Percentiles rank a stretch among this genome's conserved stretches.
Evolutionary conservation across 2,329 filamentous ascomycete species (phyloP).

Genomic region (Botrytis cinerea): DNA sequence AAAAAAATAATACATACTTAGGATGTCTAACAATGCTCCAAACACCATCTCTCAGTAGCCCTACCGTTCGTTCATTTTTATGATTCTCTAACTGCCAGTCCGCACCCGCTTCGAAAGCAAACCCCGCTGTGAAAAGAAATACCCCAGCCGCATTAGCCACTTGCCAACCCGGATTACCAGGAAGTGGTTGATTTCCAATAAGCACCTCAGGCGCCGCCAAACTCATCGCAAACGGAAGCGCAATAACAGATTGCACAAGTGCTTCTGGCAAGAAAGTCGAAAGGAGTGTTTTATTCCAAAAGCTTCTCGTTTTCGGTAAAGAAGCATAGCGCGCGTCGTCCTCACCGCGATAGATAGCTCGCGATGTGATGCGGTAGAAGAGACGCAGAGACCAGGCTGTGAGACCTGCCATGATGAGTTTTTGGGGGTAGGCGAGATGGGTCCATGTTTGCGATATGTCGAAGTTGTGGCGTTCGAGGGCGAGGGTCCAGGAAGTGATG

Average conservation of each 20-base stretch:
- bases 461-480: conserved; percentile 24
- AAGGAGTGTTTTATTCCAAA: conserved; percentile 26
- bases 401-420: conserved; percentile 25
- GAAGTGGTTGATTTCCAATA: conserved; percentile 8
- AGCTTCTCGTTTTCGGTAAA: conserved; percentile 2
- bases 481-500: conserved; percentile 25
- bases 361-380: conserved; percentile 25
- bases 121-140: conserved; percentile 24
- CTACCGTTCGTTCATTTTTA: conserved; percentile 1
- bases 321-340: conserved; percentile 27
- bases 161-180: conserved; percentile 21
- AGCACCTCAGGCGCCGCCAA: conserved; percentile 14
- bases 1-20: conserved; percentile 21
- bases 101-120: conserved; percentile 27
- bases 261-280: conserved; percentile 27
- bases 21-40: conserved; percentile 30
- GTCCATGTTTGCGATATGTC: conserved; percentile 20
- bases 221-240: conserved; percentile 26
- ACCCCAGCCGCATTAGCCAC: conserved; percentile 23
- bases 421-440: conserved; percentile 25
- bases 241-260: conserved; percentile 24
- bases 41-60: conserved; percentile 22
- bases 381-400: conserved; percentile 26
- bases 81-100: conserved; percentile 25
- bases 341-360: conserved; percentile 15